Evolutionary conservation across 2,329 filamentous ascomycete species (phyloP).

Genomic region (Cercospora canescens): DNA sequence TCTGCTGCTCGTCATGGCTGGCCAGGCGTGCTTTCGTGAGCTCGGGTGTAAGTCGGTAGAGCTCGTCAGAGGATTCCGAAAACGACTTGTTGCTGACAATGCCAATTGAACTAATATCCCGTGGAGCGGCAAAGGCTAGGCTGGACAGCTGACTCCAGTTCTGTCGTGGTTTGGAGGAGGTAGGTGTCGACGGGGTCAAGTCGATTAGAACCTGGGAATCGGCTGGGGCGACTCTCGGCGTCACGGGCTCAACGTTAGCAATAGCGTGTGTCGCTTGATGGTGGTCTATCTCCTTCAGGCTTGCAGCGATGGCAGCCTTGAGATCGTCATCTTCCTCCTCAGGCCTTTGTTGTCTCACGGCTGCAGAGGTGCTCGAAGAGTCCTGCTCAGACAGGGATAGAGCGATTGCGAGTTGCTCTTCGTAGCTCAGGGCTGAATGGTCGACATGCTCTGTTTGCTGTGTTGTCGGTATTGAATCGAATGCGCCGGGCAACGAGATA

Average conservation of each 20-base stretch:
- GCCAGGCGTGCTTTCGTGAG: slow-evolving; percentile 35
- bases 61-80: slow-evolving; percentile 28
- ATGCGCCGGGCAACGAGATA: slow-evolving; percentile 25
- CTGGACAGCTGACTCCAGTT: slow-evolving; percentile 26
- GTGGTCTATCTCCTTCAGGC: slow-evolving; percentile 32
- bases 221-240: slow-evolving; percentile 13
- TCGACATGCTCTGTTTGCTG: slow-evolving; percentile 18
- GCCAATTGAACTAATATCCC: slow-evolving; percentile 8
- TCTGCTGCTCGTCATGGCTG: slow-evolving; percentile 23
- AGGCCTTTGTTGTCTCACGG: slow-evolving; percentile 23
- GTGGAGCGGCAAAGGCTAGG: slow-evolving; percentile 13
- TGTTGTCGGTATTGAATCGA: slow-evolving; percentile 7
- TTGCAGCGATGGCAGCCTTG: slow-evolving; percentile 37
- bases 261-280: slow-evolving; percentile 29
- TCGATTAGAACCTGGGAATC: slow-evolving; percentile 29
- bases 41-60: slow-evolving; percentile 37
- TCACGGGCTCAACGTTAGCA: slow-evolving; percentile 19
- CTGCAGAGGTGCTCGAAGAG: slow-evolving; percentile 26
- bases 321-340: slow-evolving; percentile 32
- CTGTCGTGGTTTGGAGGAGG: slow-evolving; percentile 10
- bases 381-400: slow-evolving; percentile 39
- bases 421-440: slow-evolving; percentile 33
- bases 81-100: not conserved
- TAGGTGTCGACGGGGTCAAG: slow-evolving; percentile 27
- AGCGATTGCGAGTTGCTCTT: slow-evolving; percentile 40